A percentile compares a stretch with the other conserved stretches of the same genome.
phyloP scores from a whole-genome alignment of 148 eudicot species.

The Nepenthes gracilis region DNA sequence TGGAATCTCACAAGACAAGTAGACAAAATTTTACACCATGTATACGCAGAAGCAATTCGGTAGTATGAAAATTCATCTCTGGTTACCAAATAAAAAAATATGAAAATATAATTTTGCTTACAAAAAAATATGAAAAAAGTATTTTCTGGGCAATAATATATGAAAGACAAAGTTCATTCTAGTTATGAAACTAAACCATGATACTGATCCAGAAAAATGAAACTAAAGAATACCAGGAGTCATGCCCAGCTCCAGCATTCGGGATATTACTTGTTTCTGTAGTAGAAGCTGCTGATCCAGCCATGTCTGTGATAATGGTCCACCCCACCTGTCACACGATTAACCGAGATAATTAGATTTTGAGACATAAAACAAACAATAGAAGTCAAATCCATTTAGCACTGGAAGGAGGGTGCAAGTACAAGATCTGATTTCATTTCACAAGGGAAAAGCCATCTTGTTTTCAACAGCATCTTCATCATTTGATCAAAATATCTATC shows the following conservation, averaged over 20 bases:
- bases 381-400: neutral
- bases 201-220: neutral
- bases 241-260: conserved; percentile 94
- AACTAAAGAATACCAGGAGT: conserved; percentile 59
- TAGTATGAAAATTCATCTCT: too few species aligned
- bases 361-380: conserved; percentile 4
- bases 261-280: conserved; percentile 73
- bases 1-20: neutral
- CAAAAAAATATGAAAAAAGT: too few species aligned
- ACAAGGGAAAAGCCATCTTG: too few species aligned
- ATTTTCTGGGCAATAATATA: neutral
- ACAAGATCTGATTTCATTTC: too few species aligned
- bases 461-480: too few species aligned
- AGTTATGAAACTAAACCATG: neutral
- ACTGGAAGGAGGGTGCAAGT: neutral
- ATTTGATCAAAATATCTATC: too few species aligned
- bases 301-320: conserved; percentile 92
- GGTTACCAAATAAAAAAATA: neutral
- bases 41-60: neutral
- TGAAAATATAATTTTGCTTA: neutral
- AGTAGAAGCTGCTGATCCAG: conserved; percentile 67
- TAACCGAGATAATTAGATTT: neutral
- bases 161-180: neutral
- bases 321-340: conserved; percentile 76
- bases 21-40: neutral